These are phyloP conservation scores for Jaapia argillacea DNA, from an alignment of 768 basidiomycete genomes.

Conservation along the genomic window DNA sequence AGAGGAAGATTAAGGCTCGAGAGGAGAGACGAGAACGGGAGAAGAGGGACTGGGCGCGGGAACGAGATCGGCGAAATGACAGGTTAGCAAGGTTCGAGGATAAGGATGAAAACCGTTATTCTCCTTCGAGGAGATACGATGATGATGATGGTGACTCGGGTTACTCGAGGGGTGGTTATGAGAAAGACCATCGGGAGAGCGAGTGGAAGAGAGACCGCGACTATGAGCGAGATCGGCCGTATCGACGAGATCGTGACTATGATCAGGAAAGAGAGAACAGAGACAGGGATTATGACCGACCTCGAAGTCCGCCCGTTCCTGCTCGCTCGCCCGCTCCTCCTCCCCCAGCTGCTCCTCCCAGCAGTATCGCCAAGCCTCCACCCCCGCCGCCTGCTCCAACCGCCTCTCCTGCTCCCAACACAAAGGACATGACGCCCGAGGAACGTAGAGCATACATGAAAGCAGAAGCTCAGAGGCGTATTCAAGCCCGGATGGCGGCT, in stretches of 20 bases:
- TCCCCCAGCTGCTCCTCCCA: constrained; percentile 36
- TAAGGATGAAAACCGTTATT: constrained; percentile 22
- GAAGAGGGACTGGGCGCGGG: constrained; percentile 65
- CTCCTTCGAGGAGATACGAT: constrained; percentile 24
- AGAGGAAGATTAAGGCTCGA: constrained; percentile 69
- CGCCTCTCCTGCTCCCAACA: constrained; percentile 48
- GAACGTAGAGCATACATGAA: constrained; percentile 72
- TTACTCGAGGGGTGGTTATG: constrained; percentile 23
- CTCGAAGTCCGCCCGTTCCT: constrained; percentile 23
- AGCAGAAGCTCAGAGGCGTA: constrained; percentile 70
- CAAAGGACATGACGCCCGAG: constrained; percentile 75
- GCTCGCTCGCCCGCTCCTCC: constrained; percentile 39
- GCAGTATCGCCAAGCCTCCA: constrained; percentile 28
- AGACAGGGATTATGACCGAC: constrained; percentile 21
- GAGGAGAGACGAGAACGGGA: constrained; percentile 73
- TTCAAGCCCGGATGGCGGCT: constrained; percentile 78
- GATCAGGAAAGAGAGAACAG: constrained; percentile 7
- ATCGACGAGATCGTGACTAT: constrained; percentile 17
- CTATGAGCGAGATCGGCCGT: constrained; percentile 18
- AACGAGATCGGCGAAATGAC: constrained; percentile 80
- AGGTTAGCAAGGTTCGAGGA: constrained; percentile 63
- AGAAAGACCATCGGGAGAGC: constrained; percentile 39
- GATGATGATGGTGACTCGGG: constrained; percentile 26
- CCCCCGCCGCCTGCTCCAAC: constrained; percentile 42
- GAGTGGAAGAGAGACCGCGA: constrained; percentile 28